Evolutionary conservation across 2,329 filamentous ascomycete genomes (phyloP).

Genomic region (Monosporascus sp.): DNA sequence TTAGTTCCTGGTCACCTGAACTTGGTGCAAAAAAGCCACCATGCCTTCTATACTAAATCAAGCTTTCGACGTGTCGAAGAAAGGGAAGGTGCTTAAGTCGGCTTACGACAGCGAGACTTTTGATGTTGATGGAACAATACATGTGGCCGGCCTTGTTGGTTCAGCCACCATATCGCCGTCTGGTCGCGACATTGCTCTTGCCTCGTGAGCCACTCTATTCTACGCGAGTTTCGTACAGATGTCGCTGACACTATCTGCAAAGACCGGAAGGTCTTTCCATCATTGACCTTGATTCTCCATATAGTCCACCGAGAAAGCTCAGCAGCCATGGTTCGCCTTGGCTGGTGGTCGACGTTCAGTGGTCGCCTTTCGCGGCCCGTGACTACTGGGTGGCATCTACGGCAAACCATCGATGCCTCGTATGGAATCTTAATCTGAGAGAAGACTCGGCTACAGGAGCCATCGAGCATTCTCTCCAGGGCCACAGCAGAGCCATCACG

Average conservation of each 20-base stretch:
- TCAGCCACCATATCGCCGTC: constrained; percentile 91
- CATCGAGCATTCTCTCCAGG: constrained; percentile 84
- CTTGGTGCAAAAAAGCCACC: constrained; percentile 11
- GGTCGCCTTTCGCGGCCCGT: constrained; percentile 85
- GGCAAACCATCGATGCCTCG: constrained; percentile 87
- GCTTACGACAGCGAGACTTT: constrained; percentile 86
- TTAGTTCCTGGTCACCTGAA: neutral
- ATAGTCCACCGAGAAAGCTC: constrained; percentile 78
- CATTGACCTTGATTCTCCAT: constrained; percentile 86
- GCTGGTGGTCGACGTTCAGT: constrained; percentile 93
- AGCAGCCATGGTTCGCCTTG: constrained; percentile 81
- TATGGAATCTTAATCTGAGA: constrained; percentile 83
- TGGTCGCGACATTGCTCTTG: constrained; percentile 83
- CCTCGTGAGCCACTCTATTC: constrained; percentile 51
- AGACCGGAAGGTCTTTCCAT: constrained; percentile 82
- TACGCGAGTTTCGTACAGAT: too few species aligned
- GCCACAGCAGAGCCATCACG: constrained; percentile 82
- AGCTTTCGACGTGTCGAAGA: constrained; percentile 42
- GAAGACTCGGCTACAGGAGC: constrained; percentile 65
- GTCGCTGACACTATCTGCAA: constrained; percentile 11
- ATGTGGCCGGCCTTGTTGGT: constrained; percentile 75
- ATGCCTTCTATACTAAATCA: constrained; percentile 47
- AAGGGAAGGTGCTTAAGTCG: constrained; percentile 56
- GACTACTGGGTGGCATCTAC: constrained; percentile 94
- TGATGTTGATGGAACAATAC: constrained; percentile 76